Evolutionary conservation across 2,329 filamentous ascomycete species (phyloP).

Genomic region (Dothiorella sarmentorum): DNA sequence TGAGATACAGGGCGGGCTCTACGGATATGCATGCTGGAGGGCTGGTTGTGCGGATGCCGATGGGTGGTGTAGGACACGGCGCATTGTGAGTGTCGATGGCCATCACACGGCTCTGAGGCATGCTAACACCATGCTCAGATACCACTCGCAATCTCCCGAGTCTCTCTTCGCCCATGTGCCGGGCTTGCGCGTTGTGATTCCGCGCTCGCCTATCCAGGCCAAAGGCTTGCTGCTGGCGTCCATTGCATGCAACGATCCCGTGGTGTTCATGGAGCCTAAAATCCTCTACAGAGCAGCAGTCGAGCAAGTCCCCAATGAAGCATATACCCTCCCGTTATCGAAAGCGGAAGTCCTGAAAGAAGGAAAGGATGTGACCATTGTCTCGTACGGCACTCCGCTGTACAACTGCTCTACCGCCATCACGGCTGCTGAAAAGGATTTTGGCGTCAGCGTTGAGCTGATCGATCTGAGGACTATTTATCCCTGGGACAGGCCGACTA

Average conservation of each 20-base stretch:
- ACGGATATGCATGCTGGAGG: slow-evolving; percentile 61
- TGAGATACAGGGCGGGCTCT: slow-evolving; percentile 68
- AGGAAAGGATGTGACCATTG: slow-evolving; percentile 75
- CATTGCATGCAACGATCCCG: slow-evolving; percentile 73
- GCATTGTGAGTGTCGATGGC: slow-evolving; percentile 53
- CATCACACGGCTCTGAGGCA: neutral
- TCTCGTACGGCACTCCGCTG: slow-evolving; percentile 86
- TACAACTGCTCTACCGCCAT: slow-evolving; percentile 81
- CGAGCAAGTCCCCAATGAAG: slow-evolving; percentile 78
- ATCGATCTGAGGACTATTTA: slow-evolving; percentile 87
- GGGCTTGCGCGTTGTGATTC: slow-evolving; percentile 79
- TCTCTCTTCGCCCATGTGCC: slow-evolving; percentile 85
- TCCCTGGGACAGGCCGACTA: slow-evolving; percentile 81
- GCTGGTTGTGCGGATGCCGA: slow-evolving; percentile 85
- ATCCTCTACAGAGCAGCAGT: slow-evolving; percentile 87
- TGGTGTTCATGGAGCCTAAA: slow-evolving; percentile 92
- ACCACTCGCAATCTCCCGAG: slow-evolving; percentile 89
- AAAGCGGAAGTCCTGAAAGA: slow-evolving; percentile 81
- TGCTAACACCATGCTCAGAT: slow-evolving; percentile 36
- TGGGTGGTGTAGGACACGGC: slow-evolving; percentile 84
- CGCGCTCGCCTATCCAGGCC: slow-evolving; percentile 79
- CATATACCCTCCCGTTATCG: slow-evolving; percentile 79
- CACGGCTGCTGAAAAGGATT: slow-evolving; percentile 68
- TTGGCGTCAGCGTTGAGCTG: slow-evolving; percentile 74
- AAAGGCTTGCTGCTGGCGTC: slow-evolving; percentile 83